phyloP scores from a whole-genome alignment of 2,329 filamentous ascomycete species.

The Aspergillus sp. region DNA sequence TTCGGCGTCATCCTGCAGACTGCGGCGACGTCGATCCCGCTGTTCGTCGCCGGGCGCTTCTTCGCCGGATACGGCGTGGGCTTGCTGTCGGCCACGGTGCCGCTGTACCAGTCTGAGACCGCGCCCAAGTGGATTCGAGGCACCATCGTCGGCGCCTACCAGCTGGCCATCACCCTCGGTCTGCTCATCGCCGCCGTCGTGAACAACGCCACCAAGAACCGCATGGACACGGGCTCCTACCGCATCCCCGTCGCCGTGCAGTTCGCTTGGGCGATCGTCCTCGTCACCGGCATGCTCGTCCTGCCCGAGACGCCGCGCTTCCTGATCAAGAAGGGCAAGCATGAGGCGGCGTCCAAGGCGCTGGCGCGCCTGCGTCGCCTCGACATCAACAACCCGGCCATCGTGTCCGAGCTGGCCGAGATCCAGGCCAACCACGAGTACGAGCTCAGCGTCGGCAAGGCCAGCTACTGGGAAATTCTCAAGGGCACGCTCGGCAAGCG shows the following conservation, averaged over 20 bases:
- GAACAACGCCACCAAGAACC: constrained; percentile 66
- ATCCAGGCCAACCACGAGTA: constrained; percentile 86
- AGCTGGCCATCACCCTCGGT: constrained; percentile 78
- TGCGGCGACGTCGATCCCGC: constrained; percentile 27
- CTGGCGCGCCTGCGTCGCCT: constrained; percentile 68
- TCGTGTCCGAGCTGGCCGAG: constrained; percentile 75
- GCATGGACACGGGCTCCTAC: constrained; percentile 64
- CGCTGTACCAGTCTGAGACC: constrained; percentile 80
- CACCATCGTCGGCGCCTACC: constrained; percentile 73
- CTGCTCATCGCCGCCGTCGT: constrained; percentile 71
- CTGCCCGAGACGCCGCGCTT: constrained; percentile 82
- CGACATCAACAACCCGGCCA: constrained; percentile 65
- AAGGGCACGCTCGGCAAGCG: constrained; percentile 37
- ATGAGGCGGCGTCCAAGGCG: constrained; percentile 61
- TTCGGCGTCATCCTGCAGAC: constrained; percentile 37
- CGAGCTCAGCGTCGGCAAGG: constrained; percentile 56
- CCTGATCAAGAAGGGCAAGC: constrained; percentile 72
- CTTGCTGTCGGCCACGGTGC: constrained; percentile 67
- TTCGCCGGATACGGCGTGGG: constrained; percentile 63
- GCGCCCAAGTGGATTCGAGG: constrained; percentile 70
- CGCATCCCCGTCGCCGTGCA: constrained; percentile 78
- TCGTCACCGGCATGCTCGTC: constrained; percentile 67
- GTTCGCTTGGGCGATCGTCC: constrained; percentile 75
- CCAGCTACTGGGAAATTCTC: constrained; percentile 38
- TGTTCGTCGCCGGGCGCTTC: constrained; percentile 51